Percentiles rank a stretch among this genome's conserved stretches.
Evolutionary conservation across 352 stramenopile species (phyloP).

Genomic region (Phytopythium montanum): DNA sequence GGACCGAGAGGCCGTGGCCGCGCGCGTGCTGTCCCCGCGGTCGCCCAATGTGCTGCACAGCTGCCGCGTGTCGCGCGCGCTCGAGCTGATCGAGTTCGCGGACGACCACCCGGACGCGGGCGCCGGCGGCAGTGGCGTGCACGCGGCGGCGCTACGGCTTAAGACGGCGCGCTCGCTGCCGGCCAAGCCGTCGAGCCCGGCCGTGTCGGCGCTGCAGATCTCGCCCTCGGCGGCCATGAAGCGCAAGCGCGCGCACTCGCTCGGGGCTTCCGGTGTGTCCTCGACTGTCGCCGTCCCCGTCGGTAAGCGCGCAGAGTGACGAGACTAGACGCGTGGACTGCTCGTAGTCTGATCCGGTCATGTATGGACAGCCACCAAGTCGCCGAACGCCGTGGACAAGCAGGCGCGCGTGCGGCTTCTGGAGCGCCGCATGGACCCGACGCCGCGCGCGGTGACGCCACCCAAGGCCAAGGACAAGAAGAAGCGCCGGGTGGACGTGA

Average conservation of each 20-base stretch:
- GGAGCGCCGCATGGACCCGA: conserved; percentile 12
- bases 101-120: conserved; percentile 19
- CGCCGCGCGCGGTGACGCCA: conserved; percentile 39
- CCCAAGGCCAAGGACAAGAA: conserved; percentile 49
- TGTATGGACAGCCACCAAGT: neutral
- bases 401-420: conserved; percentile 19
- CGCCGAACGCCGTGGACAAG: conserved; percentile 11
- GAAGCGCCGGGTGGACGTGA: conserved; percentile 53
- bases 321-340: neutral
- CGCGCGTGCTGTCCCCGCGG: conserved; percentile 14
- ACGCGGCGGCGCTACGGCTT: conserved; percentile 6
- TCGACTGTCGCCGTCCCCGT: conserved; percentile 7
- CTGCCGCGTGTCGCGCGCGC: conserved; percentile 34
- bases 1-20: neutral
- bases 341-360: neutral
- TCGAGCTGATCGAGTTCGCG: conserved; percentile 44
- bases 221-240: conserved; percentile 38
- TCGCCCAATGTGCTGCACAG: conserved; percentile 39
- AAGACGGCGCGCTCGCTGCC: conserved; percentile 4
- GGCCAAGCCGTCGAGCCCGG: conserved; percentile 4
- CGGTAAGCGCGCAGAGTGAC: conserved; percentile 16
- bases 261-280: conserved; percentile 14
- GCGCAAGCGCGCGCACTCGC: conserved; percentile 59
- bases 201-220: neutral
- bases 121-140: conserved; percentile 4